A percentile compares a stretch with the other conserved stretches of the same genome.
Conservation (phyloP, 106 monocot species). For the Cymbidium sinense region DNA sequence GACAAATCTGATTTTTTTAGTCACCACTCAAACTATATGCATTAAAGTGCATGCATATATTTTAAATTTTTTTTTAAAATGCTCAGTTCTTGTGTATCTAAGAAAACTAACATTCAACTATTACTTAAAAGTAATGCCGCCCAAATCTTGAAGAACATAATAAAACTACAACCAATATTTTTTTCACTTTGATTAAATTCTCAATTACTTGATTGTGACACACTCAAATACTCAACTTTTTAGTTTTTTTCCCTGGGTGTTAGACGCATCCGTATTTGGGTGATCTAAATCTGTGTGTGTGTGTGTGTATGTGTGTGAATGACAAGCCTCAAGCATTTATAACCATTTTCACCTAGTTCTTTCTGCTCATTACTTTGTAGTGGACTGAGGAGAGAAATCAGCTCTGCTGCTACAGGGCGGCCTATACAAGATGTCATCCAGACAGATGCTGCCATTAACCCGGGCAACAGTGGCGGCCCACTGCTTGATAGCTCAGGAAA, state of each 20-base stretch:
- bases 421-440: slow-evolving; percentile 99
- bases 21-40: neutral
- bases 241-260: no score
- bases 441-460: slow-evolving; percentile 97
- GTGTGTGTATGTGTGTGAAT: neutral
- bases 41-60: neutral
- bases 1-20: neutral
- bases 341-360: neutral
- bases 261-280: no score
- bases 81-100: no score
- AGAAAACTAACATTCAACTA: no score
- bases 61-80: no score
- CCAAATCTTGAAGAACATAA: no score
- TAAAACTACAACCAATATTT: no score
- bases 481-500: slow-evolving; percentile 89
- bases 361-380: slow-evolving; percentile 22
- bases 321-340: neutral
- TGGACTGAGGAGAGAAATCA: slow-evolving; percentile 94
- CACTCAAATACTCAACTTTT: no score
- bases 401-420: slow-evolving; percentile 95
- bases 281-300: neutral
- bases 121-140: no score
- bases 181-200: no score
- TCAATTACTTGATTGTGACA: no score
- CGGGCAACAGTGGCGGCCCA: slow-evolving; percentile 94